Evolutionary conservation across 306 rosid genomes (phyloP).

Genomic region (Vigna angularis): DNA sequence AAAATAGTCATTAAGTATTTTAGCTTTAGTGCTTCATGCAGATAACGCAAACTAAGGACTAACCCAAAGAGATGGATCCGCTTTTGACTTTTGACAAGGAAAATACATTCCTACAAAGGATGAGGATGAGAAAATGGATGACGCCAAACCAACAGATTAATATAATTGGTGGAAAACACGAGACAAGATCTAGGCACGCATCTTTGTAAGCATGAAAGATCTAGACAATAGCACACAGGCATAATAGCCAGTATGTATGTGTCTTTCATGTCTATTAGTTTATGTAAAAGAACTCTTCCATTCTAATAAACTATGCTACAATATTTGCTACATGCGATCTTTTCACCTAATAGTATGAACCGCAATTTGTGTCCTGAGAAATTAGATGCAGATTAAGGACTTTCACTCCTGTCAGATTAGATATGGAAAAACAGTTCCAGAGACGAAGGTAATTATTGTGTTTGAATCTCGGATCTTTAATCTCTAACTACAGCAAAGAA

Average conservation of each 20-base stretch:
- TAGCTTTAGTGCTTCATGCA: slow-evolving; percentile 6
- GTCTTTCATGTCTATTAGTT: neutral
- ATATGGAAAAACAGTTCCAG: neutral
- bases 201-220: no score
- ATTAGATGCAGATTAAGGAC: slow-evolving; percentile 12
- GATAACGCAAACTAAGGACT: slow-evolving; percentile 25
- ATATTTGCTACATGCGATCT: neutral
- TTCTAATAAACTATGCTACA: slow-evolving; percentile 5
- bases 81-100: neutral
- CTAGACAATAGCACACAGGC: neutral
- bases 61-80: neutral
- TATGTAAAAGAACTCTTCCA: neutral
- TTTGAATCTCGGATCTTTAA: slow-evolving; percentile 2
- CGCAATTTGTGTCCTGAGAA: neutral
- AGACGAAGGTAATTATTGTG: neutral
- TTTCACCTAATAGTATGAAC: neutral
- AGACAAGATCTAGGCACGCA: neutral
- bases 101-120: neutral
- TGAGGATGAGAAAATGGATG: neutral
- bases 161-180: neutral
- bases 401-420: neutral
- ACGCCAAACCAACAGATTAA: neutral
- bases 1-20: neutral
- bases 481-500: neutral
- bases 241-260: slow-evolving; percentile 5